Base-by-base conservation (phyloP, 306 rosid genomes). In the Cicer chorassanicum region DNA sequence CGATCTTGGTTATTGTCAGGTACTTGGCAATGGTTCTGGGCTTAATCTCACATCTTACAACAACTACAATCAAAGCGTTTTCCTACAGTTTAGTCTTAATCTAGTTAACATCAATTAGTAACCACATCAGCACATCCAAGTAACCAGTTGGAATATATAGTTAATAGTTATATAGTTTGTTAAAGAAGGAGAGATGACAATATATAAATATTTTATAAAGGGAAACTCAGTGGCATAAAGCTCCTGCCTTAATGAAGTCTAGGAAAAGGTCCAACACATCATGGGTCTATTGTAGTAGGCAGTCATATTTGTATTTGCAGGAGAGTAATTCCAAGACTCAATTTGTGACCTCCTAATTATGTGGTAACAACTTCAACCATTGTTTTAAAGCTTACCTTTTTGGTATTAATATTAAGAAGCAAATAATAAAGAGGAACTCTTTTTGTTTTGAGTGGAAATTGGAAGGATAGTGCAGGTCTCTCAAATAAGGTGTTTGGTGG, bases 1-100 rank as follows among this genome's bases (percentile, higher is more conserved):
- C 13, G 99, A 95, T 87, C 98, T 95, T 78, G 99, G 99, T 81
- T 95, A 95, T 77, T 95, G 99, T 78, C 99, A 95, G 99, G 99
- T 95, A 88, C 73, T 73, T 16, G 76, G 16, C 57, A 19, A 50
- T 63, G 64, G 68, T 73, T 64, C 21, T 62, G 44, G 39, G 18
- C 38, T 61, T 57, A 34, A 29, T 56, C 55, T 39, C 78, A 34
- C n/a, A 29, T 29, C 36, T 29, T 29, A 29, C 36, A 29, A 29
- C 15, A 49, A 14, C 44, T 7, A 48, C 43, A 34, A 69, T 10
- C 50, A 50, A 69, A 34, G 45, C 36, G 2, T 49, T 68, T 67
- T 49, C 9, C 48, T 41, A 48, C 34, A 61, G 62, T 34, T 50
- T 34, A 19, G 45, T 45, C 61, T 7, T 4, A 69, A 8, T 4